Base-by-base conservation (phyloP, 2,329 filamentous ascomycete species). In the Aotearoamyces nothofagi region DNA sequence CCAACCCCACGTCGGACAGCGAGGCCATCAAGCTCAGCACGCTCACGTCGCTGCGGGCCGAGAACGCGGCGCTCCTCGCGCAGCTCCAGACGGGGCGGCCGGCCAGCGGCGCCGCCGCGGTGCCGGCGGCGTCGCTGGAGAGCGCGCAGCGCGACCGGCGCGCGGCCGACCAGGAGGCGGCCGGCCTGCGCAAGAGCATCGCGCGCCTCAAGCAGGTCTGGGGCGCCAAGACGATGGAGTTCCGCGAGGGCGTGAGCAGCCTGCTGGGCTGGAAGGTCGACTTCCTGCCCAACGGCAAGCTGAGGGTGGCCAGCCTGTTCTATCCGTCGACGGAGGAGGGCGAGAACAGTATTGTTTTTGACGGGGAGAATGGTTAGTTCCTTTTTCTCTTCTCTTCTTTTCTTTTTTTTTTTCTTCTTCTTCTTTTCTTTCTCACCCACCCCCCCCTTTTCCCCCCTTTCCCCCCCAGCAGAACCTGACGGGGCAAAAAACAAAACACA, bases 241-340 rank as follows among this genome's bases (percentile, higher is more conserved):
- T 98, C 58, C 82, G 92, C 27, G 84, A 96, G 55, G 83, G 86
- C 17, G 86, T 98, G 33, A 86, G 86, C 38, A 83, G 76, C 12
- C 78, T 93, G 1, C 66, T 98, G 0, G 90, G 90, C 1, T 98
- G 86, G 78, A 87, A 87, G 30, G 72, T 96, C 9, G 84, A 90
- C 17, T 96, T 98, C 51, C 78, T 94, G 50, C 84, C 86, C n/a
- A 93, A 93, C 51, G 90, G 90, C 23, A 87, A 92, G 45, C 92
- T 94, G 55, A 77, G 83, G 17, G 82, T 94, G 13, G 92, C 87
- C 31, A 78, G 69, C 34, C 78, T 87, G 39, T 92, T 87, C 48
- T 80, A 79, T 48, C 78, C 84, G 0, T 75, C 69, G 2, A 53
- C 55, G 36, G 56, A 70, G 51, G 49, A 64, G 5, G 71, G 79